Conservation (phyloP, 2,329 filamentous ascomycete species). For the Calonectria multiphialidica region DNA sequence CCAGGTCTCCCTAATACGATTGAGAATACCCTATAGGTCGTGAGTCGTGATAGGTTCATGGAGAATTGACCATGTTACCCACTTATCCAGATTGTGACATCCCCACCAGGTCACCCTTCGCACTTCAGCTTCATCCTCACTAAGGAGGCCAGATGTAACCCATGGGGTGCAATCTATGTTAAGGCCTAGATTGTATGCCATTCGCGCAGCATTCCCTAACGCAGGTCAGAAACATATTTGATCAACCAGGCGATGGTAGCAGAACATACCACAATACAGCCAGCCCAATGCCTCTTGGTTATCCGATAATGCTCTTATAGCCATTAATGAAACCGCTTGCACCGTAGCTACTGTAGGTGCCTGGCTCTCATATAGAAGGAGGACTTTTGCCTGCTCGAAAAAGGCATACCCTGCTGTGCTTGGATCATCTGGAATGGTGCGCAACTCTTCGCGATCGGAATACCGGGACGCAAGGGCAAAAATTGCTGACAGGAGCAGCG, state of each 20-base stretch:
- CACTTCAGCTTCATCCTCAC: slow-evolving; percentile 33
- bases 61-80: not conserved
- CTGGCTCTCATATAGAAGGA: slow-evolving; percentile 38
- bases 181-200: slow-evolving; percentile 42
- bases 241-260: not conserved
- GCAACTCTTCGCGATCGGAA: slow-evolving; percentile 36
- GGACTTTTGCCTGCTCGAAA: slow-evolving; percentile 35
- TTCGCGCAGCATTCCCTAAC: slow-evolving; percentile 39
- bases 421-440: slow-evolving; percentile 30
- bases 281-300: slow-evolving; percentile 40
- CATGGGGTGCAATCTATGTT: slow-evolving; percentile 35
- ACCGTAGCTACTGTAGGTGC: slow-evolving; percentile 38
- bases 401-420: slow-evolving; percentile 37
- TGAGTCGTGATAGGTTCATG: not conserved
- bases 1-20: slow-evolving; percentile 35
- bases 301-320: slow-evolving; percentile 33
- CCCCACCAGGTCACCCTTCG: slow-evolving; percentile 40
- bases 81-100: slow-evolving; percentile 41
- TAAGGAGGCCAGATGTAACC: slow-evolving; percentile 16
- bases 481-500: slow-evolving; percentile 36
- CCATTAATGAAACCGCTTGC: slow-evolving; percentile 36
- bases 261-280: slow-evolving; percentile 32
- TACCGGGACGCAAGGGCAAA: slow-evolving; percentile 39
- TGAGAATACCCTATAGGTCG: slow-evolving; percentile 28
- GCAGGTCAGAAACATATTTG: not conserved